Evolutionary conservation across 495 filamentous ascomycete genomes (phyloP).

Genomic region (Parmelia sp.): DNA sequence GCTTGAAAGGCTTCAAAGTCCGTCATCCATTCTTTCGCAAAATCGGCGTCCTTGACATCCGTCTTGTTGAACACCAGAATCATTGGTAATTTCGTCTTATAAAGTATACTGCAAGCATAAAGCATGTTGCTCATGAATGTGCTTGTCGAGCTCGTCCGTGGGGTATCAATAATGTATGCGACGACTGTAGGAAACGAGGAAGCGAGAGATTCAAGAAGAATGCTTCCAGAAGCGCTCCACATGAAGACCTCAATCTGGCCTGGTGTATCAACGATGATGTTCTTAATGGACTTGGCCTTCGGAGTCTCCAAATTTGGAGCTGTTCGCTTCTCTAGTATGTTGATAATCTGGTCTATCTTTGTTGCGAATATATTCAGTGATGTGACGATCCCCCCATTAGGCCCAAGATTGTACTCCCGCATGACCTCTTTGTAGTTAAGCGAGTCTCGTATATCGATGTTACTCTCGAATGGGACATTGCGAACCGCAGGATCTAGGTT

Average conservation of each 20-base stretch:
- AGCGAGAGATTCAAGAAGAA: constrained; percentile 87
- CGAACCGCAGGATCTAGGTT: constrained; percentile 96
- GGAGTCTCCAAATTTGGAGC: constrained; percentile 56
- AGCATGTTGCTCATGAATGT: constrained; percentile 99
- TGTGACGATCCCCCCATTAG: constrained; percentile 96
- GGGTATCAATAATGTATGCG: constrained; percentile 96
- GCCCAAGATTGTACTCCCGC: constrained; percentile 96
- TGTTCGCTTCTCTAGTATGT: constrained; percentile 80
- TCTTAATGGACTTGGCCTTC: constrained; percentile 58
- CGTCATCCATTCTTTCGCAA: constrained; percentile 99
- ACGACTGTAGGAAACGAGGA: constrained; percentile 93
- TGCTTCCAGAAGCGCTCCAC: constrained; percentile 89
- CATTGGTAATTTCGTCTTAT: constrained; percentile 98
- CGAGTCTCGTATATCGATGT: constrained; percentile 98
- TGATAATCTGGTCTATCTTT: constrained; percentile 91
- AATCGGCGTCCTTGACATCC: constrained; percentile 81
- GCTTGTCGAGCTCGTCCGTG: constrained; percentile 79
- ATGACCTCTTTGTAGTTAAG: constrained; percentile 99
- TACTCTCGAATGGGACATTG: constrained; percentile 92
- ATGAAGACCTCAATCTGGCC: constrained; percentile 99
- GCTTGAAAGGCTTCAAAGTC: constrained; percentile 94
- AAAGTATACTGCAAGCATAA: constrained; percentile 94
- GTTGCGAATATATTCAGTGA: constrained; percentile 94
- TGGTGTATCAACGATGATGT: constrained; percentile 90
- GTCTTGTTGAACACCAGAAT: constrained; percentile 98